Percentiles rank a stretch among this genome's conserved stretches.
Evolutionary conservation across 495 filamentous ascomycete species (phyloP).

Genomic region (Penicillium argentinense): DNA sequence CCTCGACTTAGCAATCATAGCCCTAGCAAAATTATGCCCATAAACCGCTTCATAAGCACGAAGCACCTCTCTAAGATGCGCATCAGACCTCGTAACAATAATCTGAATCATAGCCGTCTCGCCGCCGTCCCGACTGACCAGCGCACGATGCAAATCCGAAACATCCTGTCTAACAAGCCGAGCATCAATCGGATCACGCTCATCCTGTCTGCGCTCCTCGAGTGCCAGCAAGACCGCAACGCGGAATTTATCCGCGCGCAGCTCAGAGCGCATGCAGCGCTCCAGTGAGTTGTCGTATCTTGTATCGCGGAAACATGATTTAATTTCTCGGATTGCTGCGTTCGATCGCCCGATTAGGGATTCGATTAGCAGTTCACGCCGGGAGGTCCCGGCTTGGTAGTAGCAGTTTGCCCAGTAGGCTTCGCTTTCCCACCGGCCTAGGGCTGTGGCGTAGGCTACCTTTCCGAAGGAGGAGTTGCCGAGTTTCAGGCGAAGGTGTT

Average conservation of each 20-base stretch:
- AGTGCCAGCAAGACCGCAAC: conserved; percentile 82
- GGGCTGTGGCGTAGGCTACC: conserved; percentile 82
- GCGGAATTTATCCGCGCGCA: conserved; percentile 94
- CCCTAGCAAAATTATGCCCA: conserved; percentile 76
- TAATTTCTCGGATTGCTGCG: conserved; percentile 84
- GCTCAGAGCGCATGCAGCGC: conserved; percentile 84
- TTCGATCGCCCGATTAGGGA: conserved; percentile 86
- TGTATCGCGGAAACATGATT: conserved; percentile 88
- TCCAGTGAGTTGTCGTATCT: conserved; percentile 82
- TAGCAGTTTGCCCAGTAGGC: conserved; percentile 99
- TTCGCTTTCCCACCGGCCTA: conserved; percentile 90
- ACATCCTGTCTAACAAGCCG: conserved; percentile 70
- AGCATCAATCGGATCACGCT: conserved; percentile 56
- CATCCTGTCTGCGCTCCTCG: conserved; percentile 79
- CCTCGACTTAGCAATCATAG: conserved; percentile 82
- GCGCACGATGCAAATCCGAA: conserved; percentile 63
- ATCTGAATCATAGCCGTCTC: conserved; percentile 90
- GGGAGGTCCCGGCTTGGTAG: conserved; percentile 85
- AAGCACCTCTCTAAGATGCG: conserved; percentile 78
- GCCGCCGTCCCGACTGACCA: conserved; percentile 74
- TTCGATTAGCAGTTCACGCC: conserved; percentile 89
- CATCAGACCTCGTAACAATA: conserved; percentile 74
- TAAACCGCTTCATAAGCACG: conserved; percentile 68
- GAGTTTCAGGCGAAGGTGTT: conserved; percentile 81
- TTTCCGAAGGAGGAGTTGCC: conserved; percentile 80